Conservation (phyloP, 306 rosid genomes). For the Cucumis cinereus region DNA sequence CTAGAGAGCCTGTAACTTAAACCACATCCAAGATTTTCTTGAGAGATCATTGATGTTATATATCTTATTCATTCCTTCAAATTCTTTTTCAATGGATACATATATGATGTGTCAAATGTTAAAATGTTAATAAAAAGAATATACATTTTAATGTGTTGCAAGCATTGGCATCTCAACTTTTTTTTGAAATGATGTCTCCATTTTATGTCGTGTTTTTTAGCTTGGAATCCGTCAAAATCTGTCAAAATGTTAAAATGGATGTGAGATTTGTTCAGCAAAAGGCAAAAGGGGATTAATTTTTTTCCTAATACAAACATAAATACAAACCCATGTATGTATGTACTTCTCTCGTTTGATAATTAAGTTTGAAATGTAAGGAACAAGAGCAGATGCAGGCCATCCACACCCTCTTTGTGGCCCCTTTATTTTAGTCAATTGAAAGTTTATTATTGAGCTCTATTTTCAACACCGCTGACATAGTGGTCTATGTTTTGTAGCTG, state of each 20-base stretch:
- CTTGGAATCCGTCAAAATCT: background rate
- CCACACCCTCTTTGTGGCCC: background rate
- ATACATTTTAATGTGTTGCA: background rate
- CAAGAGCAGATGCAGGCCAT: background rate
- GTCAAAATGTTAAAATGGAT: too few species aligned
- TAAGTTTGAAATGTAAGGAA: background rate
- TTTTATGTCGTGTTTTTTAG: background rate
- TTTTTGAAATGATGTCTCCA: background rate
- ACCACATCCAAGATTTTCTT: background rate
- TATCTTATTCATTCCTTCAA: background rate
- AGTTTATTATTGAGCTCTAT: background rate
- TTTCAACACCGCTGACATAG: background rate
- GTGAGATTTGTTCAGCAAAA: background rate
- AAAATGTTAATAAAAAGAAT: background rate
- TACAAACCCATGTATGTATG: background rate
- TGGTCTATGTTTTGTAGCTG: slow-evolving; percentile 34
- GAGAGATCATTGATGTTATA: background rate
- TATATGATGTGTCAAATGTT: background rate
- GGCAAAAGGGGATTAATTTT: background rate
- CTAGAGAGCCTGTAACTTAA: background rate
- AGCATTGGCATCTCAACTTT: background rate
- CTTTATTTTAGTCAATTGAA: too few species aligned
- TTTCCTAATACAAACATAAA: background rate
- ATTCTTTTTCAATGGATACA: background rate
- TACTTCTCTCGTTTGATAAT: background rate